Conservation (phyloP, 176 grass and related monocot genomes). For the Hyparrhenia diplandra region DNA sequence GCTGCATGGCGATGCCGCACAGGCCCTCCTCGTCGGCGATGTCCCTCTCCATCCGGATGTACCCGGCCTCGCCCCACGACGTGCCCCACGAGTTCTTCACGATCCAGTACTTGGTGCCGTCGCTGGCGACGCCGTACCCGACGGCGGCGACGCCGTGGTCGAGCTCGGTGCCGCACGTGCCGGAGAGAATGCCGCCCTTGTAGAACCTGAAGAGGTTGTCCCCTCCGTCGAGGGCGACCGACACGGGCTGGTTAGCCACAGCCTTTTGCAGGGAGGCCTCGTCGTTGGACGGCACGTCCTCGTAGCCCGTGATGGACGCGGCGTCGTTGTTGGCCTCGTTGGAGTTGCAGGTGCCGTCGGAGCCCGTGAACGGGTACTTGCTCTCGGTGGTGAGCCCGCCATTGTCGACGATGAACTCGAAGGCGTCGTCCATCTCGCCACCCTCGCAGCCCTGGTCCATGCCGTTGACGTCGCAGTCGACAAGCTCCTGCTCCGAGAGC, state of each 20-base stretch:
- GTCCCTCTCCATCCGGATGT: constrained; percentile 35
- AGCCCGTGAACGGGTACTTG: background rate
- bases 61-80: constrained; percentile 26
- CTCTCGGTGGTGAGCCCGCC: background rate
- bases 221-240: constrained; percentile 36
- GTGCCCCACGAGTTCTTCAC: constrained; percentile 44
- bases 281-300: constrained; percentile 41
- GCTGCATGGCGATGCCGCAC: constrained; percentile 11
- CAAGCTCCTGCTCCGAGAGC: background rate
- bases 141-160: constrained; percentile 41
- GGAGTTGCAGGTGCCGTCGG: background rate
- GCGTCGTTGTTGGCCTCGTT: background rate
- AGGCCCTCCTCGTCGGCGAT: background rate
- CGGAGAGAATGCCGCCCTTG: constrained; percentile 27
- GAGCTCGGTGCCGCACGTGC: background rate
- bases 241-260: constrained; percentile 11
- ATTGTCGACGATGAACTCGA: constrained; percentile 3
- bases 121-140: constrained; percentile 30
- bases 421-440: background rate
- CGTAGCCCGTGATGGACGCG: constrained; percentile 32
- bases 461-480: background rate
- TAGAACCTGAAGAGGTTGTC: constrained; percentile 30
- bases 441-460: background rate
- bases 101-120: constrained; percentile 41
- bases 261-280: constrained; percentile 42